Evolutionary conservation across 805 yeast species (phyloP).

Genomic region (Nakazawaea wyomingensis): DNA sequence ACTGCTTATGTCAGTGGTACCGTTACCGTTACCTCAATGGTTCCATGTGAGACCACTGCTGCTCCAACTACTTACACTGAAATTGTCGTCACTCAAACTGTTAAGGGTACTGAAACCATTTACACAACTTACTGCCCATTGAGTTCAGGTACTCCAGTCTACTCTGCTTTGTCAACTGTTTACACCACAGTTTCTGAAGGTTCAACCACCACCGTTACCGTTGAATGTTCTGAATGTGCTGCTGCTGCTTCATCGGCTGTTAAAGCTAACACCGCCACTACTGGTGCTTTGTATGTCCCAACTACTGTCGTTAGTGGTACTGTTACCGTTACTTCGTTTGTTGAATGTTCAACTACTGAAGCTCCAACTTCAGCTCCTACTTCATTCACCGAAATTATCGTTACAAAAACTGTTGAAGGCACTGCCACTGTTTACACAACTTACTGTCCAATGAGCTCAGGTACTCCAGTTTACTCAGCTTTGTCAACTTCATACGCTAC

Average conservation of each 20-base stretch:
- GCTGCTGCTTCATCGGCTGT: slow-evolving; percentile 14
- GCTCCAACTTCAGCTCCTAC: slow-evolving; percentile 6
- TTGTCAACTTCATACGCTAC: slow-evolving; percentile 11
- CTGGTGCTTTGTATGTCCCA: slow-evolving; percentile 13
- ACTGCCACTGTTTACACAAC: slow-evolving; percentile 16
- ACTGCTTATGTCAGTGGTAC: slow-evolving; percentile 11
- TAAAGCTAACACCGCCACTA: slow-evolving; percentile 14
- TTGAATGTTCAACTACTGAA: background rate
- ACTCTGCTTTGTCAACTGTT: slow-evolving; percentile 11
- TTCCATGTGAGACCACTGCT: slow-evolving; percentile 12
- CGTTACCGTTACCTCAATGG: slow-evolving; percentile 10
- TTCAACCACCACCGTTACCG: slow-evolving; percentile 12
- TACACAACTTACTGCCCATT: slow-evolving; percentile 13
- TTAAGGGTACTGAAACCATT: slow-evolving; percentile 15
- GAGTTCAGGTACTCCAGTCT: slow-evolving; percentile 10
- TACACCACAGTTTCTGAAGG: slow-evolving; percentile 8
- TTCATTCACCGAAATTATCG: slow-evolving; percentile 1
- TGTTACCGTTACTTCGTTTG: slow-evolving; percentile 2
- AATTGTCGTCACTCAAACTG: slow-evolving; percentile 12
- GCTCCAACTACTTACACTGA: slow-evolving; percentile 14
- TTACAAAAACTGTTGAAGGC: slow-evolving; percentile 14
- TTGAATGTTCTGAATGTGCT: slow-evolving; percentile 9
- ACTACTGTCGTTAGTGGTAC: slow-evolving; percentile 11
- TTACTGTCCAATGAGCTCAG: slow-evolving; percentile 8
- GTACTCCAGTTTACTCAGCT: slow-evolving; percentile 11